Evolutionary conservation across 2,329 filamentous ascomycete species (phyloP).

Genomic region (Blastomyces parvus): DNA sequence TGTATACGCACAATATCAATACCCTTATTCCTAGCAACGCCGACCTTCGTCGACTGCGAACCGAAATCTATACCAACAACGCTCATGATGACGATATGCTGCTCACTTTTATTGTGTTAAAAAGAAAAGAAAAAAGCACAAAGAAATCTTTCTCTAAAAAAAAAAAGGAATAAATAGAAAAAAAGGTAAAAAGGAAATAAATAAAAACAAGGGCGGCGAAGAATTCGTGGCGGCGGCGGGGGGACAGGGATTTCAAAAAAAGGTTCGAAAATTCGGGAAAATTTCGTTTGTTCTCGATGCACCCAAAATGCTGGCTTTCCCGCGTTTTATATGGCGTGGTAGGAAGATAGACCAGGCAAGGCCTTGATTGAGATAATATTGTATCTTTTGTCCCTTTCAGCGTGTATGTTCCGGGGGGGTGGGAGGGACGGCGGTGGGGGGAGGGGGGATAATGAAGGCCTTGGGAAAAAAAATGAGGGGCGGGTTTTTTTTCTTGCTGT

Average conservation of each 20-base stretch:
- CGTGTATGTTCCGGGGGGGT: too few species aligned
- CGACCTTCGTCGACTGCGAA: conserved; percentile 92
- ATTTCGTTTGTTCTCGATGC: neutral
- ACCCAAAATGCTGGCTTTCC: neutral
- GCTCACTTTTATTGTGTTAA: neutral
- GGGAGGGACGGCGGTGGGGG: neutral
- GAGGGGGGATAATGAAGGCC: neutral
- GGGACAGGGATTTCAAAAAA: too few species aligned
- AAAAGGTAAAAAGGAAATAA: too few species aligned
- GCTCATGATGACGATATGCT: conserved; percentile 42
- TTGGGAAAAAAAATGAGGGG: neutral
- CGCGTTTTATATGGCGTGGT: neutral
- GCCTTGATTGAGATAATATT: neutral
- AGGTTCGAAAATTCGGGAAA: too few species aligned
- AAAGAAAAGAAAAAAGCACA: neutral
- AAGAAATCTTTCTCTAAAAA: conserved; percentile 2
- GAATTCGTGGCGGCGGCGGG: neutral
- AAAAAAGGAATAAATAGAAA: neutral
- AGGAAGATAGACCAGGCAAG: neutral
- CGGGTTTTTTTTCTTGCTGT: neutral
- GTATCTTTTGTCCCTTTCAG: neutral
- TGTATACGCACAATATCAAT: conserved; percentile 83
- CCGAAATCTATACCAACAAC: conserved; percentile 84
- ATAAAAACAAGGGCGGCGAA: too few species aligned
- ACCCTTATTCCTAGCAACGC: conserved; percentile 94